Evolutionary conservation across 192 early-diverging fungal species (phyloP), one percentile per base, ranked within the genome.

Genomic region (Linderina pennispora): DNA sequence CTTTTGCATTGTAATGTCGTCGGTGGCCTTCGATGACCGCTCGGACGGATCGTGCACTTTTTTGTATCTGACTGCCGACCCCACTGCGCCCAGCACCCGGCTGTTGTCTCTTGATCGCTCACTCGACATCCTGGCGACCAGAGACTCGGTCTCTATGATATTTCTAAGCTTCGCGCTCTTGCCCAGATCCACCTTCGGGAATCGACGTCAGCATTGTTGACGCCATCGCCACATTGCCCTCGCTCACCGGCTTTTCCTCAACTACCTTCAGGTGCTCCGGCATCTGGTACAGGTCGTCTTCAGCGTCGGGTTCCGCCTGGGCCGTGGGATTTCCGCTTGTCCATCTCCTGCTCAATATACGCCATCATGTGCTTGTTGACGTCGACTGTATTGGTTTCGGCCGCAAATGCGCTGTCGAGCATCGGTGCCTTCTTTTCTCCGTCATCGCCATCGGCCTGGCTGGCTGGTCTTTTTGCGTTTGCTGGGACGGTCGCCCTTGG

Each of bases 201-300:
- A 96, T 92, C 3, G 88, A 88, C 5, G 89, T 90, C 23, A 96
- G 55, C 89, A 96, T 91, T 9, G 82, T 78, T 14, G 89, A 77
- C 3, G 90, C 91, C 22, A 89, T 70, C 19, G 90, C 83, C 5
- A 91, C 89, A 45, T 86, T 92, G 10, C 90, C 92, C 50, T 96
- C 90, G 8, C 74, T 68, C 23, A 88, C 78, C 1, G 82, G 84
- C 43, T 82, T 82, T 32, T 65, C 52, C 19, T 74, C 74, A 10
- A 65, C 43, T 22, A 80, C 66, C 68, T 77, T 53, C 43, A 76
- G 45, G 53, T 86, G 82, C 19, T 80, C 71, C 1, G 87, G 87
- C 10, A 87, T 53, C 18, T 77, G 67, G 53, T 82, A 90, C 19
- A 85, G 57, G 38, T 85, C 84, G 45, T 85, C 84, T 17, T 61